Percentiles rank a stretch among this genome's conserved stretches.
Conservation (phyloP, 116 monocot species). For the Dioscorea cayenensis region DNA sequence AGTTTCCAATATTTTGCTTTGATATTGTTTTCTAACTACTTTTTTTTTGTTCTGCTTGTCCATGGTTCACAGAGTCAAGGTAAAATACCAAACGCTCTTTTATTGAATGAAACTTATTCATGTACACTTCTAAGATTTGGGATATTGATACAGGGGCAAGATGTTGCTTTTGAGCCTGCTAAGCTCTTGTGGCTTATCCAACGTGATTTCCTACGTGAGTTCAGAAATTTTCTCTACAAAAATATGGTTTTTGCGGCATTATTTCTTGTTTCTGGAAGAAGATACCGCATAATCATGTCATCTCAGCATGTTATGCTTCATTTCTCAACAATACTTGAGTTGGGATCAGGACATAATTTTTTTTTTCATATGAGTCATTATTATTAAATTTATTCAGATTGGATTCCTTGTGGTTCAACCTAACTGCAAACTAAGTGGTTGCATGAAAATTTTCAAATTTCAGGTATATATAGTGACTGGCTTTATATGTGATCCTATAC, state of each 20-base stretch:
- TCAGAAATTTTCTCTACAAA: neutral
- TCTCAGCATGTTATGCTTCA: neutral
- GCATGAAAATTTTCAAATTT: too few relatives aligned
- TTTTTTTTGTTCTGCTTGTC: slow-evolving; percentile 7
- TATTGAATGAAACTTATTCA: neutral
- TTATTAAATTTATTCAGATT: neutral
- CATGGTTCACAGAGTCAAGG: slow-evolving; percentile 80
- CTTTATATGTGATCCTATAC: too few relatives aligned
- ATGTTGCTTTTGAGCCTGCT: slow-evolving; percentile 97
- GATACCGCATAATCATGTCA: neutral
- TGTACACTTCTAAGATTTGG: neutral
- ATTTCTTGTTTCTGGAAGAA: neutral
- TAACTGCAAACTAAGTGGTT: neutral
- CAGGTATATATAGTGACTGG: too few relatives aligned
- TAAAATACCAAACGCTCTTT: slow-evolving; percentile 21
- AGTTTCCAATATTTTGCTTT: slow-evolving; percentile 5
- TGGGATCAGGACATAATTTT: neutral
- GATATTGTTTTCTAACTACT: slow-evolving; percentile 24
- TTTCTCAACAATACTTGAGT: neutral
- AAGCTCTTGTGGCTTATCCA: slow-evolving; percentile 99
- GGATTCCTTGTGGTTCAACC: neutral
- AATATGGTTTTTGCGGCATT: neutral
- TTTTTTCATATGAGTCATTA: too few relatives aligned
- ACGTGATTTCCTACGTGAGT: slow-evolving; percentile 99
- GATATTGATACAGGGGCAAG: slow-evolving; percentile 63